A percentile compares a stretch with the other conserved stretches of the same genome.
Evolutionary conservation across 2,329 filamentous ascomycete genomes (phyloP).

Genomic region (Colletotrichum caudatum): DNA sequence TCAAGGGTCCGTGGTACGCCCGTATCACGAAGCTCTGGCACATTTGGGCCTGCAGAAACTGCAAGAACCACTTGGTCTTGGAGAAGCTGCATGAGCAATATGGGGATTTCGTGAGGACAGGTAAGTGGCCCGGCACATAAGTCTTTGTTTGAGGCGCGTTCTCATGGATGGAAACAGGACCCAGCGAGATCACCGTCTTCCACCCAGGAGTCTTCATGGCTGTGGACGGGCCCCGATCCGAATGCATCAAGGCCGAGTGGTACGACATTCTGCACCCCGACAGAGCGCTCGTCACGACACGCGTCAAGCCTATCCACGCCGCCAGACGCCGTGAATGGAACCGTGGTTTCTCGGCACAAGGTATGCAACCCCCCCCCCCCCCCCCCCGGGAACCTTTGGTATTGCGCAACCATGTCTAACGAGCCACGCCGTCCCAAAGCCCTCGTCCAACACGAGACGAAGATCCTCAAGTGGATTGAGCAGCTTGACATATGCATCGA

Average conservation of each 20-base stretch:
- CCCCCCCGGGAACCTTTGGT: slow-evolving; percentile 11
- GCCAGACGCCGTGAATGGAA: slow-evolving; percentile 45
- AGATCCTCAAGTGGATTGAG: slow-evolving; percentile 41
- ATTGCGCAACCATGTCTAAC: slow-evolving; percentile 25
- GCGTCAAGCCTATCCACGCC: slow-evolving; percentile 44
- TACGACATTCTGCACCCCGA: slow-evolving; percentile 46
- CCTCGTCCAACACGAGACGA: slow-evolving; percentile 40
- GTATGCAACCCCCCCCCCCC: slow-evolving; percentile 37
- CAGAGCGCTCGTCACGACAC: slow-evolving; percentile 42
- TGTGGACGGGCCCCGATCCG: slow-evolving; percentile 45
- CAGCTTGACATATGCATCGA: slow-evolving; percentile 43
- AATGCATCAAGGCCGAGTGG: slow-evolving; percentile 47
- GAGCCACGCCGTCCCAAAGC: slow-evolving; percentile 31
- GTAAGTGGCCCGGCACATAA: slow-evolving; percentile 18
- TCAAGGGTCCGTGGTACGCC: slow-evolving; percentile 53
- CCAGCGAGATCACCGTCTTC: slow-evolving; percentile 46
- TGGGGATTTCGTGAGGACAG: slow-evolving; percentile 47
- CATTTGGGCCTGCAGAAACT: slow-evolving; percentile 45
- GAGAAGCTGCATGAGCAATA: slow-evolving; percentile 44
- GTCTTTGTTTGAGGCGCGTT: neutral
- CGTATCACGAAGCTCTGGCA: slow-evolving; percentile 54
- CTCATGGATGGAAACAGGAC: slow-evolving; percentile 28
- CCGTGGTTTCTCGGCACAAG: slow-evolving; percentile 43
- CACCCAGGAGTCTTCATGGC: slow-evolving; percentile 45
- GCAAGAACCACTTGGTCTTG: slow-evolving; percentile 44